Evolutionary conservation across 1,284 basidiomycete genomes (phyloP).

Genomic region (Ustilago esculenta): DNA sequence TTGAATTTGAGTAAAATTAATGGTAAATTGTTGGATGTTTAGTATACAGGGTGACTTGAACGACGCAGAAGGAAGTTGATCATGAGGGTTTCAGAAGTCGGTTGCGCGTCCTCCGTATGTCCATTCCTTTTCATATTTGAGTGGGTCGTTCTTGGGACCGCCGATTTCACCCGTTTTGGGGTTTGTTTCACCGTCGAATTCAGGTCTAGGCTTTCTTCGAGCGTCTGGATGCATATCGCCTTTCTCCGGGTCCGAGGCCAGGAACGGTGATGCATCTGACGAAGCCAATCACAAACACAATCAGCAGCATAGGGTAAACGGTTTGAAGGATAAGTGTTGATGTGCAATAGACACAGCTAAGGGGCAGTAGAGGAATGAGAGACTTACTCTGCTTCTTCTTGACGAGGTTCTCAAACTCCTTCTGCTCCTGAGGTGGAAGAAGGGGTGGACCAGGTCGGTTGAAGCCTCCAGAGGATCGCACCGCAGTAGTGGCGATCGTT

Average conservation of each 20-base stretch:
- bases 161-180: slow-evolving; percentile 72
- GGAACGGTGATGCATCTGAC: slow-evolving; percentile 39
- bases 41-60: slow-evolving; percentile 3
- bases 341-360: too few relatives aligned
- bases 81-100: slow-evolving; percentile 47
- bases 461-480: slow-evolving; percentile 39
- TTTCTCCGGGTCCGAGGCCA: slow-evolving; percentile 42
- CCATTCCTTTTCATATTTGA: slow-evolving; percentile 67
- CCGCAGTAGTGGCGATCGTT: slow-evolving; percentile 10
- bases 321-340: neutral
- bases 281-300: neutral
- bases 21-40: neutral
- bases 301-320: neutral
- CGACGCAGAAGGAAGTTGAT: neutral
- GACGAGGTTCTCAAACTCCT: slow-evolving; percentile 67
- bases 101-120: slow-evolving; percentile 65
- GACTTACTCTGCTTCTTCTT: slow-evolving; percentile 64
- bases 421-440: slow-evolving; percentile 67
- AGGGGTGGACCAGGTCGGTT: slow-evolving; percentile 66
- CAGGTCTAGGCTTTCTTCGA: slow-evolving; percentile 63
- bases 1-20: too few relatives aligned
- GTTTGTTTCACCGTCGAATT: slow-evolving; percentile 72
- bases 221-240: slow-evolving; percentile 67
- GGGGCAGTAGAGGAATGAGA: neutral
- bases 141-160: slow-evolving; percentile 72